Conservation (phyloP, 2,329 filamentous ascomycete genomes). For the Paraconiothyrium sp. region DNA sequence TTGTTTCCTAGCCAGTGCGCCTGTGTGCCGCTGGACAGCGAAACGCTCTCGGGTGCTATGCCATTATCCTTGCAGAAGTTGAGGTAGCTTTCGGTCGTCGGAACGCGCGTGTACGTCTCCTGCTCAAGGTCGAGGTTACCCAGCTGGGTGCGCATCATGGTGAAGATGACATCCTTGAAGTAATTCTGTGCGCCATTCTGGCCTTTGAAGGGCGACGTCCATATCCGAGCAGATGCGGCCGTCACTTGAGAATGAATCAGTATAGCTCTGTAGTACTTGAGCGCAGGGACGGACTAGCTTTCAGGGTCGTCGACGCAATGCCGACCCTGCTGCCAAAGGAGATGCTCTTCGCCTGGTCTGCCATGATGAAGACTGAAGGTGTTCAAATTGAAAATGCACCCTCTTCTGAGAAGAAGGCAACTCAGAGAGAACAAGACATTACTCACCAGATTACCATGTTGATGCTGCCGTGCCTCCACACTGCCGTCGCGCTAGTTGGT, state of each 20-base stretch:
- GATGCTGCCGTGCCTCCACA: not conserved
- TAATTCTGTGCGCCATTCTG: constrained; percentile 46
- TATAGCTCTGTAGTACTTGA: constrained; percentile 1
- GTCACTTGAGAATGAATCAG: constrained; percentile 33
- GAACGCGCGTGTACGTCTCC: constrained; percentile 45
- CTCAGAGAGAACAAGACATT: not conserved
- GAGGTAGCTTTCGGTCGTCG: constrained; percentile 47
- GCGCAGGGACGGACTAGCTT: constrained; percentile 36
- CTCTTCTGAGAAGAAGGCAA: too few relatives aligned
- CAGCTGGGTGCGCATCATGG: constrained; percentile 42
- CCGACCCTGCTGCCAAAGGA: constrained; percentile 40
- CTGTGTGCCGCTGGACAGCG: constrained; percentile 53
- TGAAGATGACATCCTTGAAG: constrained; percentile 48
- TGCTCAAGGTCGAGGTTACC: constrained; percentile 40
- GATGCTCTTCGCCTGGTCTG: constrained; percentile 28
- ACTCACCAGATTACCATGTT: too few relatives aligned
- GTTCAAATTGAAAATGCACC: too few relatives aligned
- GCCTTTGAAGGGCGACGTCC: constrained; percentile 50
- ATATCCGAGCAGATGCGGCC: constrained; percentile 43
- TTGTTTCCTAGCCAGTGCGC: constrained; percentile 59
- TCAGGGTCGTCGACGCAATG: constrained; percentile 41
- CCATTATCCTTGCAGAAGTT: constrained; percentile 45
- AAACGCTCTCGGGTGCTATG: constrained; percentile 51
- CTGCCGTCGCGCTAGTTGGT: not conserved
- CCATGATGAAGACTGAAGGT: constrained; percentile 27